Base-by-base conservation (phyloP, 2,329 filamentous ascomycete genomes). In the Cordyceps militaris region DNA sequence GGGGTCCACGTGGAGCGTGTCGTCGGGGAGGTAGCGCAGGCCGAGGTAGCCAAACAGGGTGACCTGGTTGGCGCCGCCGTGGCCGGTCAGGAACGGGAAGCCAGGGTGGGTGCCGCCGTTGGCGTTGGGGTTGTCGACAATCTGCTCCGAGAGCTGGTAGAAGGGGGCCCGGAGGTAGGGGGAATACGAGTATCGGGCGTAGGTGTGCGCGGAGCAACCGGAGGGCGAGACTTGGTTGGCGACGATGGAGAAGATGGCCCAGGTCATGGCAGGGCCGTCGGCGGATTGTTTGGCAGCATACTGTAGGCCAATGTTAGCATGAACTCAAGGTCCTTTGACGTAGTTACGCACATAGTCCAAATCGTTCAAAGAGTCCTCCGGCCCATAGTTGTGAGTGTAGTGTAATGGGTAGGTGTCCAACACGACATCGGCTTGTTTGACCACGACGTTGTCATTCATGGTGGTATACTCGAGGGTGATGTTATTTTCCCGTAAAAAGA, bases 181-280 rank as follows among this genome's bases (percentile, higher is more conserved):
- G 36, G 81, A 74, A 38, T 77, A 82, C 0, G 82, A 80, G 60
- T 85, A 82, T 30, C 87, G 76, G 7, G 82, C 77, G 65, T 88
- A 88, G 0, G 85, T 88, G 66, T 83, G 88, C 3, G 82, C 79
- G 0, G 85, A 82, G 68, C 86, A 89, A 4, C 86, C 86, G 1
- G 83, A 85, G 0, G 79, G 79, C 1, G 82, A 84, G n/a, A 88
- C 76, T 55, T 82, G 76, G 59, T 85, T 86, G 28, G 85, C 85
- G 10, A 84, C 81, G 51, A 88, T 82, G 59, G 82, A 82, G 69
- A 87, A 88, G 14, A 87, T 83, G 13, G 84, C 83, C 68, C 85
- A 89, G 1, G 86, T 89, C 87, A 89, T 89, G 7, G 82, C 86
- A 0, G 86, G 87, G 0, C 87, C 86, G 61, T 87, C 79, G 0